Evolutionary conservation across 1,284 basidiomycete genomes (phyloP).

Genomic region (Rhodofomes roseus): DNA sequence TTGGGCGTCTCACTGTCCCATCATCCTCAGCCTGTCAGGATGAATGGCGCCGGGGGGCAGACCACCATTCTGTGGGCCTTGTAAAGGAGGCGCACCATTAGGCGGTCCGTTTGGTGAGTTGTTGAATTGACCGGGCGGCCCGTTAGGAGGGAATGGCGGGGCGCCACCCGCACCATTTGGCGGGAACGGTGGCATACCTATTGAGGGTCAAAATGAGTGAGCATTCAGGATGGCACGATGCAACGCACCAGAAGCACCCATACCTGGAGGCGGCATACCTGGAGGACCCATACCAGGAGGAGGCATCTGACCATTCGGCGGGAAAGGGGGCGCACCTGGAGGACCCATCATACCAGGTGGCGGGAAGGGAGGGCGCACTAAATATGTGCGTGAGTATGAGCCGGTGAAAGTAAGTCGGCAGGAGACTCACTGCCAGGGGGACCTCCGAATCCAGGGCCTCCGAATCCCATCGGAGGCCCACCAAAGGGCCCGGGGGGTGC

Average conservation of each 20-base stretch:
- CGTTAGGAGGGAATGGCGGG: conserved; percentile 54
- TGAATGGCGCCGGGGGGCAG: conserved; percentile 58
- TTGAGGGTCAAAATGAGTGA: neutral
- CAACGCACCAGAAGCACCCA: conserved; percentile 3
- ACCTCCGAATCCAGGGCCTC: conserved; percentile 36
- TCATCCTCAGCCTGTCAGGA: conserved; percentile 85
- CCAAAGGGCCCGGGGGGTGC: conserved; percentile 37
- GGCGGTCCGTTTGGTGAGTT: conserved; percentile 31
- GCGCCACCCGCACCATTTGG: conserved; percentile 29
- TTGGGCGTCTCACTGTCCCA: conserved; percentile 40
- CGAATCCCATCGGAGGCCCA: conserved; percentile 48
- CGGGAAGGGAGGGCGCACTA: conserved; percentile 66
- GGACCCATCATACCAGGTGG: conserved; percentile 49
- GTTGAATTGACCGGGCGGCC: conserved; percentile 27
- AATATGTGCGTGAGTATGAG: conserved; percentile 7
- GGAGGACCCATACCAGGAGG: conserved; percentile 32
- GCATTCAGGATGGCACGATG: conserved; percentile 2
- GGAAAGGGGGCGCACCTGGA: conserved; percentile 35
- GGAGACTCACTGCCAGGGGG: conserved; percentile 40
- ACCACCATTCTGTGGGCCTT: conserved; percentile 28
- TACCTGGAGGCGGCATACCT: conserved; percentile 27
- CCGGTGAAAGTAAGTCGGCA: conserved; percentile 1
- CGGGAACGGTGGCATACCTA: conserved; percentile 54
- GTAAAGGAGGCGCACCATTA: conserved; percentile 31
- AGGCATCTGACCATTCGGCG: conserved; percentile 26